Percentiles rank a stretch among this genome's conserved stretches.
Evolutionary conservation across 805 yeast species (phyloP).

Genomic region (Wickerhamiella lipophila): DNA sequence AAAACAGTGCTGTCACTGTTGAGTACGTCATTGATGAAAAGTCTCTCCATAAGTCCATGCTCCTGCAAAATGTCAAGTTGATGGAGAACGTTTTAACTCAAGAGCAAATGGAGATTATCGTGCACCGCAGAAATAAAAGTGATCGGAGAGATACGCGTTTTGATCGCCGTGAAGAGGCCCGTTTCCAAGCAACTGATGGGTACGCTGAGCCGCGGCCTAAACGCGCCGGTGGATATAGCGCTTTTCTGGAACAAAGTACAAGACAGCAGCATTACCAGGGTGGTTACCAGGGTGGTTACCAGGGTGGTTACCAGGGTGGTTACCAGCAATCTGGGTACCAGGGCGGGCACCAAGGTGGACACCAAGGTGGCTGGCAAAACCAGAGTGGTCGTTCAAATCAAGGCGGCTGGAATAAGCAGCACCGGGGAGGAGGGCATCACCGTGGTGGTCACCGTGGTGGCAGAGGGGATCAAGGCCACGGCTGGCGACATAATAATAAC

Average conservation of each 20-base stretch:
- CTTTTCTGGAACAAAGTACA: conserved; percentile 11
- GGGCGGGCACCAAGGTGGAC: not conserved
- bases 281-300: not conserved
- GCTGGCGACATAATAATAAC: not conserved
- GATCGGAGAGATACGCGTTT: conserved; percentile 25
- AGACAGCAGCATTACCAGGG: not conserved
- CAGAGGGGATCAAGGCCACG: not conserved
- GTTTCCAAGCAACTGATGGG: conserved; percentile 18
- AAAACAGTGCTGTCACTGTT: conserved; percentile 33
- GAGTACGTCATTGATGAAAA: conserved; percentile 50
- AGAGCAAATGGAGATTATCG: conserved; percentile 53
- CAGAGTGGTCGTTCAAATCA: conserved; percentile 19
- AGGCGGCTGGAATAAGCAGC: conserved; percentile 13
- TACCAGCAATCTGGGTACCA: not conserved
- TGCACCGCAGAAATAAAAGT: conserved; percentile 24
- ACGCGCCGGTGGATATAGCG: conserved; percentile 19
- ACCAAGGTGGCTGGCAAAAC: conserved; percentile 16
- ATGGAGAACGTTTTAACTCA: conserved; percentile 47
- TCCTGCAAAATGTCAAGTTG: conserved; percentile 64
- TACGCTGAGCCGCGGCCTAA: conserved; percentile 16
- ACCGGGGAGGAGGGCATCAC: not conserved
- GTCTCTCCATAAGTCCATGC: conserved; percentile 59
- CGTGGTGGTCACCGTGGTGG: not conserved
- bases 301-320: not conserved
- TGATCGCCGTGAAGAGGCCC: conserved; percentile 19